Evolutionary conservation across 1,284 basidiomycete species (phyloP), one percentile per base, ranked within the genome.

Genomic region (Phlebopus sp.): DNA sequence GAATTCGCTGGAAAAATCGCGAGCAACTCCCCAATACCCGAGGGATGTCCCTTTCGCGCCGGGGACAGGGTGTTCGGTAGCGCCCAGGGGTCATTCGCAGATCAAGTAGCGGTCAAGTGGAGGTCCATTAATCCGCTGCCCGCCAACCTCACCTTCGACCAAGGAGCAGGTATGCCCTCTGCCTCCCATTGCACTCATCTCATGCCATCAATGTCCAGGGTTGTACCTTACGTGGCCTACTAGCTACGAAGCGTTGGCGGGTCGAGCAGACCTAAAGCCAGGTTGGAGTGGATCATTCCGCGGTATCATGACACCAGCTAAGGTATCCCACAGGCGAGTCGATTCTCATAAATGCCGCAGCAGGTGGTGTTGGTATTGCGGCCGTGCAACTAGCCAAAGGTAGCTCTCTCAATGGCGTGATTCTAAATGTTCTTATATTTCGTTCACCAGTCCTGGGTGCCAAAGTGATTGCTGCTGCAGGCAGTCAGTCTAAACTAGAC

Each of bases 31-130:
- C 90, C 86, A 11, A 86, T 97, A 27, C 96, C 95, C 1, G 66
- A 77, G 23, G 90, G 84, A 3, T 97, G 92, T 63, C 76, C 79
- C 1, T 91, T 86, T 64, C 82, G 85, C 59, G 81, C 78, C 1
- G 95, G 96, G 14, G 87, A 97, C 65, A 75, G 91, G 45, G 90
- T 99, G 0, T 96, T 97, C 61, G 96, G 96, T 5, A 82, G 80
- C n/a, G 77, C 75, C 0, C 85, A 90, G 61, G 96, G 92, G 6
- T 74, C 86, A 11, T 92, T 83, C 64, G 90, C 84, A 7, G 92
- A 96, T 55, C 79, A 78, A 54, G 73, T 88, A 46, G 78, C 77
- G 1, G 78, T 73, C 13, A 66, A 77, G 39, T 79, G 76, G 70
- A 67, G 67, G 17, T 51, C 60, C 17, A 61, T 87, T 21, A 58